Conservation (phyloP, 2,329 filamentous ascomycete species). For the Trichoderma harzianum region DNA sequence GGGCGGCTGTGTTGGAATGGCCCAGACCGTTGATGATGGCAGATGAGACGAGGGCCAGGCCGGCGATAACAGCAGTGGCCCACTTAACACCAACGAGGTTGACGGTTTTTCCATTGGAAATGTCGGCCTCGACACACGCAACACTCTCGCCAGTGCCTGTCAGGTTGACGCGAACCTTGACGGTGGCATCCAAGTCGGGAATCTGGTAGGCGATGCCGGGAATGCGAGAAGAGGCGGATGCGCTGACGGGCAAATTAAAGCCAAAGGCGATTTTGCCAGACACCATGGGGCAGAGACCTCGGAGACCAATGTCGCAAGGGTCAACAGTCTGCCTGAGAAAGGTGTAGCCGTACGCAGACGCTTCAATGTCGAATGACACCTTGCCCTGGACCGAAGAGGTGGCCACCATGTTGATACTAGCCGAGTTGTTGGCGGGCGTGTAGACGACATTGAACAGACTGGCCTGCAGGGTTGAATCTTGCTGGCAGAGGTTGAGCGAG, state of each 20-base stretch:
- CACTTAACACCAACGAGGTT: conserved; percentile 85
- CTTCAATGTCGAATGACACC: conserved; percentile 71
- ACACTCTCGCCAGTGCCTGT: conserved; percentile 60
- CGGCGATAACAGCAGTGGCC: conserved; percentile 83
- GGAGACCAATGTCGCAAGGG: conserved; percentile 68
- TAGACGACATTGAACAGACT: conserved; percentile 84
- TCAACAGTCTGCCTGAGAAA: conserved; percentile 66
- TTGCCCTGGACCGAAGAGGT: conserved; percentile 79
- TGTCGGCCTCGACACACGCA: conserved; percentile 80
- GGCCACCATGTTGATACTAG: conserved; percentile 72
- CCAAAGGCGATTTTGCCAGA: conserved; percentile 73
- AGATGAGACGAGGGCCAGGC: conserved; percentile 77
- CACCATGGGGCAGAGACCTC: conserved; percentile 86
- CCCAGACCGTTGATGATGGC: conserved; percentile 86
- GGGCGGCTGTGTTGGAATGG: conserved; percentile 89
- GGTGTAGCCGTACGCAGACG: conserved; percentile 79
- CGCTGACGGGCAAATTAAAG: conserved; percentile 62
- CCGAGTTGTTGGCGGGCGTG: conserved; percentile 69
- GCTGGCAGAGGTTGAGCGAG: conserved; percentile 81
- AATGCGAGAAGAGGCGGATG: conserved; percentile 59
- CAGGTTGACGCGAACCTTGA: conserved; percentile 76
- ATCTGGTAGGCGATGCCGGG: conserved; percentile 85
- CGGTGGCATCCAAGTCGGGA: conserved; percentile 84
- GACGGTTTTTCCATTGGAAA: conserved; percentile 91
- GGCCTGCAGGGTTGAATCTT: conserved; percentile 80